Base-by-base conservation (phyloP, 2,329 filamentous ascomycete genomes). In the Endothia cerciana region DNA sequence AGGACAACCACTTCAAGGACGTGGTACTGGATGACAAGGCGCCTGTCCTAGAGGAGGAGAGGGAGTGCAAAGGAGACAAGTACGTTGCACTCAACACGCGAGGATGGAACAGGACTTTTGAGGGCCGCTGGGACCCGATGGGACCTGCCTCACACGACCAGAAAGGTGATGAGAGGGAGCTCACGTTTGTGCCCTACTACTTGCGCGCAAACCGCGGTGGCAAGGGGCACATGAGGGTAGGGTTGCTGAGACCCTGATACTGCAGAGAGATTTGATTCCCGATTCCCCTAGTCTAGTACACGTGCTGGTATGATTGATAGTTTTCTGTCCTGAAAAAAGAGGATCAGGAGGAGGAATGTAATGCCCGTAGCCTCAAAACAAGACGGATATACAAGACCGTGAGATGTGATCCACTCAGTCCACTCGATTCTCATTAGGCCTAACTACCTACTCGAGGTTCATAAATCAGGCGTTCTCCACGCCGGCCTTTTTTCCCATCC, bases 111-210 rank as follows among this genome's bases (percentile, higher is more conserved):
- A 49, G 67, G 28, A n/a, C 41, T 11, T 30, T 64, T 4, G 51
- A n/a, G 28, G 28, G 41, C 38, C 19, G 19, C 1, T 65, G 60
- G 62, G 33, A 51, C 5, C 13, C 59, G 7, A 38, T 30, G 17
- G 55, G 62, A 19, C 22, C 53, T 10, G 43, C 15, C 49, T 19
- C 30, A 22, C 28, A 25, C 2, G 49, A 65, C 15, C 13, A 56
- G 6, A 49, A 41, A 10, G 49, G n/a, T 2, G 22, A 56, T 4
- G 53, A 62, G 59, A 68, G 71, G 41, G 75, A 80, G 3, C 72
- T 87, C 51, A 72, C 77, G 1, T 85, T 86, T 72, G 75, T 87
- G 55, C 85, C 85, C 25, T 87, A 86, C 69, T 85, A 83, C 70
- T 78, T 85, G 64, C 75, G 84, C 19, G 83, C 82, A 19, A 87